Evolutionary conservation across 495 filamentous ascomycete species (phyloP).

Genomic region (Tuber indicum): DNA sequence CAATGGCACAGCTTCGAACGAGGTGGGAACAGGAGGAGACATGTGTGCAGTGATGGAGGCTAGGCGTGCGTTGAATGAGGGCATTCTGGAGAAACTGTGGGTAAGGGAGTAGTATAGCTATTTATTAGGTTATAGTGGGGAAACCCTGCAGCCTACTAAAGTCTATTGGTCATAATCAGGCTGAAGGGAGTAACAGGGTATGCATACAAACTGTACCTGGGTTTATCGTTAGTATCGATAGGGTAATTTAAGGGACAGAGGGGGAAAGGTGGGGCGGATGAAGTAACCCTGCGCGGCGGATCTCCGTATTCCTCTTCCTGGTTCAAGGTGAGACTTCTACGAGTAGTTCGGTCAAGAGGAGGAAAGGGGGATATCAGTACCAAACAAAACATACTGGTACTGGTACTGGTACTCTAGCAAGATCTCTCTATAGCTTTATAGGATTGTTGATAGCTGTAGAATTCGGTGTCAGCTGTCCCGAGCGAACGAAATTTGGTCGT

Average conservation of each 20-base stretch:
- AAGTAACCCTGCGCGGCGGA: neutral
- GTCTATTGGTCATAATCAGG: neutral
- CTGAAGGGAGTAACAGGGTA: neutral
- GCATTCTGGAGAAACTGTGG: neutral
- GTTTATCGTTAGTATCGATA: neutral
- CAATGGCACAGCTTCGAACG: conserved; percentile 78
- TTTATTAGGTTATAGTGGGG: neutral
- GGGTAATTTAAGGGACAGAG: neutral
- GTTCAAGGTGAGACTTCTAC: neutral
- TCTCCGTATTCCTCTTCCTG: neutral
- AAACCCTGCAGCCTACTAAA: neutral
- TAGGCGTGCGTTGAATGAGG: conserved; percentile 34
- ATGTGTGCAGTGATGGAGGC: conserved; percentile 51
- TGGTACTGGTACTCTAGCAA: neutral
- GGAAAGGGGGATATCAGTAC: neutral
- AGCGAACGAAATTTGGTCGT: neutral
- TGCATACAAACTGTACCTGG: neutral
- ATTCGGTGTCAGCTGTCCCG: neutral
- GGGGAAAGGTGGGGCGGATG: neutral
- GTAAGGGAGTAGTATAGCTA: neutral
- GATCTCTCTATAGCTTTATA: neutral
- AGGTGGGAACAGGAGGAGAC: conserved; percentile 43
- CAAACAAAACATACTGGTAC: neutral
- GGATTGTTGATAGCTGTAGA: neutral
- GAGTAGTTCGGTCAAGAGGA: neutral